A percentile compares a stretch with the other conserved stretches of the same genome.
Conservation (phyloP, 345 rosid genomes). For the Iberis pinnata region DNA sequence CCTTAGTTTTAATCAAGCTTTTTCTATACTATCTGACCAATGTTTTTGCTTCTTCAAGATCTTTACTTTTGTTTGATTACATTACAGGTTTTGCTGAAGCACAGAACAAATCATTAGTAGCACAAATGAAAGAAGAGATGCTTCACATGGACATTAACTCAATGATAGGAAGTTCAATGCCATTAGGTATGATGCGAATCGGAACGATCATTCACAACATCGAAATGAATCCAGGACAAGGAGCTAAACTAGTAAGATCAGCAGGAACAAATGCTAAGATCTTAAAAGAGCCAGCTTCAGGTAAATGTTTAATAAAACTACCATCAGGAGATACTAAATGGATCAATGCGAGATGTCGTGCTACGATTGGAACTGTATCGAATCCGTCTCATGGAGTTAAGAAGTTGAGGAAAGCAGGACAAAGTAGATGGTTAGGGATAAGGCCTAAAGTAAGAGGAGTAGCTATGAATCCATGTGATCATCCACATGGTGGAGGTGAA, state of each 20-base stretch:
- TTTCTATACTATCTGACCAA: too few species aligned
- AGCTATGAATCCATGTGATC: conserved; percentile 85
- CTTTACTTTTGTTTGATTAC: not conserved
- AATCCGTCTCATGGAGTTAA: conserved; percentile 52
- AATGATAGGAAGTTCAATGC: conserved; percentile 86
- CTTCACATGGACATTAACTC: conserved; percentile 68
- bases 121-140: conserved; percentile 53
- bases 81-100: conserved; percentile 29
- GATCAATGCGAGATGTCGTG: conserved; percentile 64
- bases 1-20: too few species aligned
- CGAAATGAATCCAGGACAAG: conserved; percentile 80
- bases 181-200: conserved; percentile 70
- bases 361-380: conserved; percentile 66
- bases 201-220: conserved; percentile 89
- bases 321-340: conserved; percentile 65
- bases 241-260: conserved; percentile 73
- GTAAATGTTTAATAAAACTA: conserved; percentile 46
- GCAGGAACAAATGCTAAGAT: conserved; percentile 88
- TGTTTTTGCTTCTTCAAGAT: too few species aligned
- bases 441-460: conserved; percentile 78
- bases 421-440: conserved; percentile 75
- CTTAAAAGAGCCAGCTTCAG: conserved; percentile 57
- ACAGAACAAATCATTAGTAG: conserved; percentile 37
- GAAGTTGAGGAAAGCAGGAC: conserved; percentile 83
- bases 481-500: conserved; percentile 98